These are phyloP conservation scores for Lasiosphaeria ovina DNA, from an alignment of 495 filamentous ascomycete genomes.

Conservation along the genomic window DNA sequence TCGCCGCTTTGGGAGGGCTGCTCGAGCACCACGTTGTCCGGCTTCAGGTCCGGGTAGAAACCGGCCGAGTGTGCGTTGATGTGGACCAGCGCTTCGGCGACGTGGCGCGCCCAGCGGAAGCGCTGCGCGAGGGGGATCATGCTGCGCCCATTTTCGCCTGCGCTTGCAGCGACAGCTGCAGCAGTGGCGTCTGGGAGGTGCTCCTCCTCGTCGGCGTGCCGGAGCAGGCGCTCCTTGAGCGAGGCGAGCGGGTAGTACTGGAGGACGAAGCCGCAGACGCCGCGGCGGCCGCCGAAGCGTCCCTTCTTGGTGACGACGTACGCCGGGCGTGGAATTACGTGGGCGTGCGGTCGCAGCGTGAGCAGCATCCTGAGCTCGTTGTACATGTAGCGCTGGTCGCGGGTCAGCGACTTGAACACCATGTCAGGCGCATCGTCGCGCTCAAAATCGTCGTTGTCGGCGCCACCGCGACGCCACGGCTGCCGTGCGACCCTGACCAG, in stretches of 20 bases:
- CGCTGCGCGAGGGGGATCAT: conserved; percentile 14
- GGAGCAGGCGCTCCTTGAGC: conserved; percentile 26
- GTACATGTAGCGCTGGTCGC: conserved; percentile 35
- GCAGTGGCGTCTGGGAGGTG: neutral
- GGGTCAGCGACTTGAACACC: conserved; percentile 41
- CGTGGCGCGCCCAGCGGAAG: conserved; percentile 30
- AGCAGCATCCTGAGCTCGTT: conserved; percentile 41
- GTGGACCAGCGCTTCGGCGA: conserved; percentile 33
- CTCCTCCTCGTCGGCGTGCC: neutral
- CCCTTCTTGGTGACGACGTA: conserved; percentile 32
- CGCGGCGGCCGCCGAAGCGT: conserved; percentile 33
- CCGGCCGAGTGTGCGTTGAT: conserved; percentile 24
- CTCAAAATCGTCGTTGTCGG: conserved; percentile 17
- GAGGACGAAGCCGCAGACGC: conserved; percentile 36
- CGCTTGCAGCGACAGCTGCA: neutral
- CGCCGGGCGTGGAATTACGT: conserved; percentile 28
- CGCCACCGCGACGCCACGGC: conserved; percentile 2
- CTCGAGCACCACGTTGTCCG: conserved; percentile 33
- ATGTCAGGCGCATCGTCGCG: conserved; percentile 8
- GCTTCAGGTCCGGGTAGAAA: conserved; percentile 41
- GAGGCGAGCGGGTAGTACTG: conserved; percentile 30
- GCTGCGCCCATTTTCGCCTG: neutral
- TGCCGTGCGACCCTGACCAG: conserved; percentile 29
- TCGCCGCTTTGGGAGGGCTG: neutral
- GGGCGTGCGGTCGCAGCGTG: conserved; percentile 24